Evolutionary conservation across 2,329 filamentous ascomycete species (phyloP).

Genomic region (Metarhizium sp.): DNA sequence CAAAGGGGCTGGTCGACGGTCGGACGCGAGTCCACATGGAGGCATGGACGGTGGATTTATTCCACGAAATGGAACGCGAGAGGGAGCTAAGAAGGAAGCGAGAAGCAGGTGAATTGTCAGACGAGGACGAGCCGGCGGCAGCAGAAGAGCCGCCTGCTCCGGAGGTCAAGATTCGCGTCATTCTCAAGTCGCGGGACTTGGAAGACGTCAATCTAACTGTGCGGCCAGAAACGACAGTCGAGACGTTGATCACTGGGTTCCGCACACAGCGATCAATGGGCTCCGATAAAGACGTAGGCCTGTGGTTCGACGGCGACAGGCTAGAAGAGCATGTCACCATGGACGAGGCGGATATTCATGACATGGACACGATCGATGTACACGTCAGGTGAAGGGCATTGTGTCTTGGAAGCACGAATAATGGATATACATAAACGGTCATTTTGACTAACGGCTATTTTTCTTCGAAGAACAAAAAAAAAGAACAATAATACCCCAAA

Average conservation of each 20-base stretch:
- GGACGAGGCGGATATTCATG: constrained; percentile 59
- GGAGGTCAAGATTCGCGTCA: constrained; percentile 36
- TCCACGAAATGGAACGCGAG: constrained; percentile 36
- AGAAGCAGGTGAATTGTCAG: constrained; percentile 29
- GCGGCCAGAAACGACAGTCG: constrained; percentile 46
- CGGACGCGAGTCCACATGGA: constrained; percentile 61
- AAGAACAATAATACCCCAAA: not conserved
- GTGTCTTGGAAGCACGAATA: not conserved
- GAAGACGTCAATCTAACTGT: constrained; percentile 43
- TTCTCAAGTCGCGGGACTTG: constrained; percentile 42
- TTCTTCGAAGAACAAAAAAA: not conserved
- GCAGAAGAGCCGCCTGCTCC: constrained; percentile 12
- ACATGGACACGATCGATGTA: constrained; percentile 70
- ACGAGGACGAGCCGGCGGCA: constrained; percentile 19
- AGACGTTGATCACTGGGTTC: constrained; percentile 54
- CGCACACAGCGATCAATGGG: constrained; percentile 42
- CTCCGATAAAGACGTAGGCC: constrained; percentile 41
- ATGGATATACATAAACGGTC: constrained; percentile 1
- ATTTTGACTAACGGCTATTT: not conserved
- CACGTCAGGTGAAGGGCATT: constrained; percentile 31
- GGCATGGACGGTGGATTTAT: constrained; percentile 62
- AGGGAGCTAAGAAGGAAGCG: constrained; percentile 37
- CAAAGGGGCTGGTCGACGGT: constrained; percentile 38
- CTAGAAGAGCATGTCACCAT: constrained; percentile 53
- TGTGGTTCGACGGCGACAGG: constrained; percentile 69